Conservation (phyloP, 176 grass and related monocot species). For the Lolium rigidum region DNA sequence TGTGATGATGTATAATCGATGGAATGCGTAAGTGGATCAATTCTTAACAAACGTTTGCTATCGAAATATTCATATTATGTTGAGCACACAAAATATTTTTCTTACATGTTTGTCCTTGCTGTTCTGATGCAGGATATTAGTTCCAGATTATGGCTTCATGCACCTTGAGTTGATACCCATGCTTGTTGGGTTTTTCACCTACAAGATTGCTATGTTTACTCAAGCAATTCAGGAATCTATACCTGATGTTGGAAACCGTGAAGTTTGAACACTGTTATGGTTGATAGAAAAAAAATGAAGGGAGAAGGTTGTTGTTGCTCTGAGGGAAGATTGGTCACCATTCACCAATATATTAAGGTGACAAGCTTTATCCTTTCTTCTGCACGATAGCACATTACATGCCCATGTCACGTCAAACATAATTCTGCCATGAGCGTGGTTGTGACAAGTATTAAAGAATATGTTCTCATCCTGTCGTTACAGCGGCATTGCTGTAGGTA, state of each 20-base stretch:
- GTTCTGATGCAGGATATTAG: slow-evolving; percentile 77
- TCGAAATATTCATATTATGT: slow-evolving; percentile 9
- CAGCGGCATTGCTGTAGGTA: slow-evolving; percentile 25
- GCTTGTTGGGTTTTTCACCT: slow-evolving; percentile 95
- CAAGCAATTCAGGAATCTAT: slow-evolving; percentile 80
- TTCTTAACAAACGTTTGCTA: background rate
- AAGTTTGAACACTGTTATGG: slow-evolving; percentile 54
- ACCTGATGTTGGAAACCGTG: slow-evolving; percentile 47
- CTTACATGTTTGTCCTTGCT: slow-evolving; percentile 11
- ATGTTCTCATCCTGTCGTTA: background rate
- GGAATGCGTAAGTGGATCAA: slow-evolving; percentile 79
- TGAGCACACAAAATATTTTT: background rate
- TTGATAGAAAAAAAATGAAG: slow-evolving; percentile 20
- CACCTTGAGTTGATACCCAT: slow-evolving; percentile 97
- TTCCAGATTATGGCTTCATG: slow-evolving; percentile 79
- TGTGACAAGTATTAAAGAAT: slow-evolving; percentile 18
- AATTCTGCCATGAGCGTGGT: slow-evolving; percentile 11
- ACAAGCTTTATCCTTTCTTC: slow-evolving; percentile 35
- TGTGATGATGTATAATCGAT: slow-evolving; percentile 90
- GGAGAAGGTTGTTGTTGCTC: slow-evolving; percentile 15
- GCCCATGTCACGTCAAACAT: slow-evolving; percentile 30
- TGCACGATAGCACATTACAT: background rate
- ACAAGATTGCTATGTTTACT: slow-evolving; percentile 83
- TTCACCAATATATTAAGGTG: slow-evolving; percentile 37
- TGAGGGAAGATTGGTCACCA: slow-evolving; percentile 26